Evolutionary conservation across 2,329 filamentous ascomycete species (phyloP).

Genomic region (Mycocentrospora acerina): DNA sequence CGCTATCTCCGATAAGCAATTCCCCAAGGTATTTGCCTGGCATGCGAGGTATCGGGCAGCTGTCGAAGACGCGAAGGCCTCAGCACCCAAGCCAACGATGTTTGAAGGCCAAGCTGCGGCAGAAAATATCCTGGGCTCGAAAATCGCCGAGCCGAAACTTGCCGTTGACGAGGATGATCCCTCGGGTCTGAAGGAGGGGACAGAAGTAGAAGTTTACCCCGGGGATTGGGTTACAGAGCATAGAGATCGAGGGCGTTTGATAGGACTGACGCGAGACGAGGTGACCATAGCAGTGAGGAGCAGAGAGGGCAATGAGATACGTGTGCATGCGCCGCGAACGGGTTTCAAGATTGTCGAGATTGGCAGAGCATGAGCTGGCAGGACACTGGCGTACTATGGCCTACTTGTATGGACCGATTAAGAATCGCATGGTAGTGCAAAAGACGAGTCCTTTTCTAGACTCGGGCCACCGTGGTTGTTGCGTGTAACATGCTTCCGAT

Average conservation of each 20-base stretch:
- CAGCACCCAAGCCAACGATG: conserved; percentile 44
- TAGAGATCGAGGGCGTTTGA: conserved; percentile 23
- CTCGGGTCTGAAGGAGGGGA: conserved; percentile 54
- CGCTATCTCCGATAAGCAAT: conserved; percentile 54
- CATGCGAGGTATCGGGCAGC: conserved; percentile 60
- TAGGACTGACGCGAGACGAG: conserved; percentile 22
- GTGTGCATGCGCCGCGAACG: conserved; percentile 26
- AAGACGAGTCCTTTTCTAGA: conserved; percentile 4
- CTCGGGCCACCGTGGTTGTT: conserved; percentile 18
- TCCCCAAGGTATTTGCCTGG: conserved; percentile 65
- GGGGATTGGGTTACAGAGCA: conserved; percentile 23
- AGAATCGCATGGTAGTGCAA: conserved; percentile 19
- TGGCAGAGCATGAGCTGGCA: conserved; percentile 9
- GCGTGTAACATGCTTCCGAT: conserved; percentile 16
- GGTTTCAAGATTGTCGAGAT: conserved; percentile 27
- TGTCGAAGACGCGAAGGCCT: conserved; percentile 47
- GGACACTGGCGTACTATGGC: conserved; percentile 16
- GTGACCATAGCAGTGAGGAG: conserved; percentile 23
- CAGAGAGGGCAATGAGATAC: conserved; percentile 14
- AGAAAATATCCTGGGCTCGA: conserved; percentile 47
- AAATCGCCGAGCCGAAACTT: conserved; percentile 50
- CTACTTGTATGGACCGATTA: conserved; percentile 16
- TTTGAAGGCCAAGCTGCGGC: conserved; percentile 59
- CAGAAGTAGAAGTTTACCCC: conserved; percentile 47
- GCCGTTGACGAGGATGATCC: conserved; percentile 55